Percentiles rank a stretch among this genome's conserved stretches.
phyloP scores from a whole-genome alignment of 805 yeast genomes.

The Lachancea sp. region DNA sequence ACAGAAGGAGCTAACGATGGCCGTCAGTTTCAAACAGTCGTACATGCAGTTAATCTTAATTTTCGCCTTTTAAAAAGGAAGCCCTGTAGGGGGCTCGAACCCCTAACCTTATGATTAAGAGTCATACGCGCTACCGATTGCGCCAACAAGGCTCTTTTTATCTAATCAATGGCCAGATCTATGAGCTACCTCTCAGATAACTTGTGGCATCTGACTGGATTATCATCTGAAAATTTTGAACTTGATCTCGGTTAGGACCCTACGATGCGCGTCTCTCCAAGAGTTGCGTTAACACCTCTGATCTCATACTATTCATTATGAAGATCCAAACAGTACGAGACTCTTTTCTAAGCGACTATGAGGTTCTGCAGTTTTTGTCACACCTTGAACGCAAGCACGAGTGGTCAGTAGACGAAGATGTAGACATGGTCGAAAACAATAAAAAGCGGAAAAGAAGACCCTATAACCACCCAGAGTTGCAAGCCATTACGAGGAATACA shows the following conservation, averaged over 20 bases:
- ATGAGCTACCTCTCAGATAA: too few relatives aligned
- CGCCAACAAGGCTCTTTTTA: constrained; percentile 21
- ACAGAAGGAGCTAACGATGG: too few relatives aligned
- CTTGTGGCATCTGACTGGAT: too few relatives aligned
- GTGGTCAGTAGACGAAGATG: constrained; percentile 27
- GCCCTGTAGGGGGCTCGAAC: constrained; percentile 27
- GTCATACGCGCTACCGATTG: constrained; percentile 27
- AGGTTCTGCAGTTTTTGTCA: constrained; percentile 44
- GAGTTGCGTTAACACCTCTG: not conserved
- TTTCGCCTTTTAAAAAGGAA: constrained; percentile 12
- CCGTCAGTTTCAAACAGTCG: too few relatives aligned
- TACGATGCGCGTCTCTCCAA: too few relatives aligned
- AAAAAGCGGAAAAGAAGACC: constrained; percentile 26
- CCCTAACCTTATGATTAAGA: constrained; percentile 26
- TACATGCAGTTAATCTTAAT: too few relatives aligned
- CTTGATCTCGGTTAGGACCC: too few relatives aligned
- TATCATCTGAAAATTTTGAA: too few relatives aligned
- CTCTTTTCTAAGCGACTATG: constrained; percentile 51
- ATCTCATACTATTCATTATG: constrained; percentile 23
- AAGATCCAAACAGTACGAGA: constrained; percentile 43
- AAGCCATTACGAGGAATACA: constrained; percentile 33
- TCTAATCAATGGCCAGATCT: too few relatives aligned
- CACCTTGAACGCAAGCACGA: constrained; percentile 36
- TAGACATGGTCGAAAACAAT: constrained; percentile 14
- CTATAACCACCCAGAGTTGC: constrained; percentile 34